A percentile compares a stretch with the other conserved stretches of the same genome.
Evolutionary conservation across 306 rosid species (phyloP).

Genomic region (Cercis canadensis): DNA sequence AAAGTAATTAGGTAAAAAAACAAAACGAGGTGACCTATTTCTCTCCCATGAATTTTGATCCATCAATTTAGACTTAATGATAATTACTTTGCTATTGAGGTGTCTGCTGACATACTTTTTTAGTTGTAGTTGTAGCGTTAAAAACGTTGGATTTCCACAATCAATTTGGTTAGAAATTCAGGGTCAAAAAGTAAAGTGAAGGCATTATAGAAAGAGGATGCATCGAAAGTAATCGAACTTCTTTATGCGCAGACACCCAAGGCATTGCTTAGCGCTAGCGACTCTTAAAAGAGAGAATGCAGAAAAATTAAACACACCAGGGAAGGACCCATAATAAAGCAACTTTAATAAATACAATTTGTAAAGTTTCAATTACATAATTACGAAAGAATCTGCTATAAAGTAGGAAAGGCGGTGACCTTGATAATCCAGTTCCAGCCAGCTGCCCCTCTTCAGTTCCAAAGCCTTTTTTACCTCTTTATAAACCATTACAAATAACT

Average conservation of each 20-base stretch:
- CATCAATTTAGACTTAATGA: too few relatives aligned
- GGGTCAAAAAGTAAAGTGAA: not conserved
- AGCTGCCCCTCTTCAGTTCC: constrained; percentile 34
- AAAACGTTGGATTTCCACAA: too few relatives aligned
- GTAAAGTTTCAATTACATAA: constrained; percentile 25
- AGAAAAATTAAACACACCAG: constrained; percentile 28
- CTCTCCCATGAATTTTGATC: too few relatives aligned
- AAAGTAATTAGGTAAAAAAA: too few relatives aligned
- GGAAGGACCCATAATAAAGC: constrained; percentile 30
- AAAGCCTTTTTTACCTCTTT: constrained; percentile 11
- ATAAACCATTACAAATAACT: constrained; percentile 20
- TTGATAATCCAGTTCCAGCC: constrained; percentile 13
- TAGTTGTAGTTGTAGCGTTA: too few relatives aligned
- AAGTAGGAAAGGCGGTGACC: constrained; percentile 43
- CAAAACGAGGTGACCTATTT: too few relatives aligned
- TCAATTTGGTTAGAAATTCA: too few relatives aligned
- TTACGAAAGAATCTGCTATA: constrained; percentile 39
- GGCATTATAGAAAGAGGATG: constrained; percentile 37
- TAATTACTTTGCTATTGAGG: too few relatives aligned
- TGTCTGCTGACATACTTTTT: too few relatives aligned
- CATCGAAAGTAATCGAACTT: constrained; percentile 1
- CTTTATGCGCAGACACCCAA: constrained; percentile 22
- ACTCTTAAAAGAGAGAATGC: constrained; percentile 32
- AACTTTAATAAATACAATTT: constrained; percentile 47
- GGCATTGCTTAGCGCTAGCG: not conserved